Conservation (phyloP, 2,329 filamentous ascomycete species). For the Aspergillus latus region DNA sequence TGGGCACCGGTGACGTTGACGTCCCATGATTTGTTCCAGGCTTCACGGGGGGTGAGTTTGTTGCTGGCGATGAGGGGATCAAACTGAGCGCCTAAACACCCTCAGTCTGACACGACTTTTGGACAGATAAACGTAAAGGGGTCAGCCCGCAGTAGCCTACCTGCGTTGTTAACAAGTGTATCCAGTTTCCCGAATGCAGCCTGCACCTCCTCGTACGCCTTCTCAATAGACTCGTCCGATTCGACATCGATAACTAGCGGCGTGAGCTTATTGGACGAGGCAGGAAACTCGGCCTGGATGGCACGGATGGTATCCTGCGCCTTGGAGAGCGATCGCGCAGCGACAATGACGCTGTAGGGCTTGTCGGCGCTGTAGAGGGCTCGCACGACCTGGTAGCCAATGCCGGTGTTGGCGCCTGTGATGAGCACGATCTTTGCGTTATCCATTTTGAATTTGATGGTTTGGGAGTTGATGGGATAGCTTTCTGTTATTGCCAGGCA, state of each 20-base stretch:
- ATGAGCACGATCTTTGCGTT: conserved; percentile 51
- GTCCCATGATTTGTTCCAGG: conserved; percentile 50
- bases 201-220: conserved; percentile 46
- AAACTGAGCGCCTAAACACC: conserved; percentile 20
- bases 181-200: conserved; percentile 51
- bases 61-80: conserved; percentile 32
- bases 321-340: conserved; percentile 53
- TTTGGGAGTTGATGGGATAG: too few relatives aligned
- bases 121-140: neutral
- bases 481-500: too few relatives aligned
- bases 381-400: conserved; percentile 60
- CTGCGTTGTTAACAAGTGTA: conserved; percentile 59
- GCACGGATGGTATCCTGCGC: conserved; percentile 49
- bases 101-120: neutral
- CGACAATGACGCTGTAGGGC: conserved; percentile 58
- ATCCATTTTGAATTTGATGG: neutral
- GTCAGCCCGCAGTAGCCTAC: conserved; percentile 27
- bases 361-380: conserved; percentile 50
- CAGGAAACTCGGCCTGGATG: conserved; percentile 44
- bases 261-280: conserved; percentile 45
- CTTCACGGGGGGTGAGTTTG: conserved; percentile 37
- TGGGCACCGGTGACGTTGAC: conserved; percentile 54
- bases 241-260: conserved; percentile 55
- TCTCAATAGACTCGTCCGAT: conserved; percentile 53
- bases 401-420: conserved; percentile 62